Base-by-base conservation (phyloP, 495 filamentous ascomycete species). In the Aspergillus ostianus region DNA sequence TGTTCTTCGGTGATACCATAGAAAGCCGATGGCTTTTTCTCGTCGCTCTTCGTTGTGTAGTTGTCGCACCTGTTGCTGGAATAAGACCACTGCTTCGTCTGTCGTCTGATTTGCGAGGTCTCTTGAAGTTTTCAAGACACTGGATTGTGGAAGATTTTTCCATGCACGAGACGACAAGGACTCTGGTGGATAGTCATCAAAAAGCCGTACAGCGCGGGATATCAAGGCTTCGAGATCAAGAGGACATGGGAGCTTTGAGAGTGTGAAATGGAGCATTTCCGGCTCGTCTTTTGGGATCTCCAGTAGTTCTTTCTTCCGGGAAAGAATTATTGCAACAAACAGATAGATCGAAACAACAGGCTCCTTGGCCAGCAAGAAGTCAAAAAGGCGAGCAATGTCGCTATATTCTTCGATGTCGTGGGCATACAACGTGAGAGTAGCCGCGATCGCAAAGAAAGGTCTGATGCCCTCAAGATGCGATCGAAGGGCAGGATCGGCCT, bases 391-490 rank as follows among this genome's bases (percentile, higher is more conserved):
- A 13, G 93, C 83, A 67, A 91, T 97, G 60, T 91, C 87, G 60
- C 85, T 85, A 70, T 95, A 96, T 50, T 88, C 89, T 71, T 93
- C 85, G 58, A 98, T 92, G 67, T 97, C 91, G 72, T 98, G 94
- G 29, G 94, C 92, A 73, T 97, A 98, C 68, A 98, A 84, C 18
- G 94, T 98, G 26, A 98, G 79, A 0, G 91, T 96, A 27, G 93
- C 91, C 6, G 89, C 83, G 17, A 98, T 80, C 6, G 95, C 95
- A 73, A 97, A 98, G 77, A 92, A 97, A 3, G 94, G 92, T 65
- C 92, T 84, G 2, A 87, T 91, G 7, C 78, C 78, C 3, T 87
- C 85, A 2, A 98, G 80, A 73, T 95, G 95, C 2, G 64, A 78
- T 67, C 79, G 85, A 19, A 98, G 77, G 30, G 74, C 74, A 1